These are phyloP conservation scores for Cyberlindnera xishuangbannaensis DNA, from an alignment of 805 yeast species.

Conservation along the genomic window DNA sequence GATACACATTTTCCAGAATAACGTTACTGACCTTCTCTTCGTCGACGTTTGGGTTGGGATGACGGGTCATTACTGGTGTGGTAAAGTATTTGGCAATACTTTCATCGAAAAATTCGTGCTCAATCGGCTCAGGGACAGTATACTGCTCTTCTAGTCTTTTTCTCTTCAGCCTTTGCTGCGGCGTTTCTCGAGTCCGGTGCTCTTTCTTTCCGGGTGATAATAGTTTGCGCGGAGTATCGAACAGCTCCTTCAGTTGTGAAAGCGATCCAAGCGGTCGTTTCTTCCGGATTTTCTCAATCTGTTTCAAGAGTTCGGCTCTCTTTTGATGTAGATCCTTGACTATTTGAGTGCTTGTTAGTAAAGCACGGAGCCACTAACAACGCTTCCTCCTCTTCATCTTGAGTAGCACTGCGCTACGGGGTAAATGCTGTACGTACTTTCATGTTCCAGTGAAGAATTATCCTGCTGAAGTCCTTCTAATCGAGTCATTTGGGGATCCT, in stretches of 20 bases:
- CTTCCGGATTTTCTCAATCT: conserved; percentile 22
- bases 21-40: conserved; percentile 17
- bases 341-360: conserved; percentile 5
- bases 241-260: conserved; percentile 20
- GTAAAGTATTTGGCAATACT: conserved; percentile 20
- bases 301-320: conserved; percentile 19
- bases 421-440: conserved; percentile 17
- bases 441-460: conserved; percentile 29
- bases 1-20: conserved; percentile 28
- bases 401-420: neutral
- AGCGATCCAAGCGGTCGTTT: conserved; percentile 25
- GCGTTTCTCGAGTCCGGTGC: neutral
- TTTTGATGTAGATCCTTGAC: conserved; percentile 20
- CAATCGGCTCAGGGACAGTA: conserved; percentile 18
- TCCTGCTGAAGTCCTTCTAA: conserved; percentile 31
- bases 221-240: conserved; percentile 5
- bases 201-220: conserved; percentile 1
- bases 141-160: conserved; percentile 14
- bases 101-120: conserved; percentile 25
- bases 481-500: conserved; percentile 21
- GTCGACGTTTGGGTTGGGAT: neutral
- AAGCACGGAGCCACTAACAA: neutral
- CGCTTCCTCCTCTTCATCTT: neutral
- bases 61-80: neutral
- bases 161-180: conserved; percentile 1